A percentile compares a stretch with the other conserved stretches of the same genome.
Evolutionary conservation across 1,139 yeast species (phyloP).

Genomic region (Blastobotrys buckinghamii): DNA sequence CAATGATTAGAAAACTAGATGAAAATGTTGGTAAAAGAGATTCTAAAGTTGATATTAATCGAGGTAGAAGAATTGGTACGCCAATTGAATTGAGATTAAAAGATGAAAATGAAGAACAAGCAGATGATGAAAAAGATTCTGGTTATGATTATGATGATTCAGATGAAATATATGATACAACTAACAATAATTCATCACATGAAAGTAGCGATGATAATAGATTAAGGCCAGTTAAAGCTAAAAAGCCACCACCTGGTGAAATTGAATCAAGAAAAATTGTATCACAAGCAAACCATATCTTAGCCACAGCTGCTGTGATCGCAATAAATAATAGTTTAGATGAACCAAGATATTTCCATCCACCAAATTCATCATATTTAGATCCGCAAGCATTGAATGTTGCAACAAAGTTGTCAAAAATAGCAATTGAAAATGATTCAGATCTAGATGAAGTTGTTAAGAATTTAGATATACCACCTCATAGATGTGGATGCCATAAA

Average conservation of each 20-base stretch:
- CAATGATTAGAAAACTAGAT: no score
- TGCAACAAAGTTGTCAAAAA: background rate
- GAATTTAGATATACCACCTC: background rate
- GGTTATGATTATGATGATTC: background rate
- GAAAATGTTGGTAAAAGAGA: background rate
- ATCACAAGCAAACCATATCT: background rate
- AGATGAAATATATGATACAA: background rate
- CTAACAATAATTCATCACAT: background rate
- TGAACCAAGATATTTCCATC: no score
- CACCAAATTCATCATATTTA: background rate
- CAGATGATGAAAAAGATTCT: background rate
- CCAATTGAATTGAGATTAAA: background rate
- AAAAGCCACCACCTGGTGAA: background rate
- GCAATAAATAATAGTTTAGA: no score
- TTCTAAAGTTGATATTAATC: background rate
- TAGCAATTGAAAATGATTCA: background rate
- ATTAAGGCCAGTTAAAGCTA: constrained; percentile 1
- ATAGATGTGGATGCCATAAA: background rate
- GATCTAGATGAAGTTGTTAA: background rate
- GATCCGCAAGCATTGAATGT: background rate
- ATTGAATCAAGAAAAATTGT: background rate
- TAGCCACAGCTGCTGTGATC: background rate
- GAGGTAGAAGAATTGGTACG: background rate
- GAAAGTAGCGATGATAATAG: background rate
- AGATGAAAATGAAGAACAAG: background rate